Evolutionary conservation across 805 yeast genomes (phyloP), one percentile per base, ranked within the genome.

Genomic region (Teunomyces atbi): DNA sequence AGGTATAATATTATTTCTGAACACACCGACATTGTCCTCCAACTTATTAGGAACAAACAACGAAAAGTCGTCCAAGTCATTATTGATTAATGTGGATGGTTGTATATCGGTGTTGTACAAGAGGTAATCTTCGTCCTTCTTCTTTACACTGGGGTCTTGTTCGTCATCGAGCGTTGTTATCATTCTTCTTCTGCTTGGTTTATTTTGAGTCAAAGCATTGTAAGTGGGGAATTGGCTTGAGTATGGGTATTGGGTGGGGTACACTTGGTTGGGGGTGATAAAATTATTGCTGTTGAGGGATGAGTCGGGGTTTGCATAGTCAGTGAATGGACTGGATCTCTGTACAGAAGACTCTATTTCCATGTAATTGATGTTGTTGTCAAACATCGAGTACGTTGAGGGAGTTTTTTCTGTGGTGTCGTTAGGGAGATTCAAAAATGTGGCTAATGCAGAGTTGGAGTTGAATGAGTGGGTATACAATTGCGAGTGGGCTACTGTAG

Each of bases 101-200:
- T 68, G 70, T 21, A 70, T 65, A 54, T 71, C 68, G 7, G 77
- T 67, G 52, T 71, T 69, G 58, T 60, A 69, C 53, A 70, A 62
- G 45, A 62, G 61, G 50, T 58, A 65, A 45, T 69, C 73, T 21
- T 69, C 73, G 36, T 67, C 70, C 45, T 65, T 62, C 42, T 51
- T 52, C 46, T 53, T 49, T 26, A 42, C 44, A n/a, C 37, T 19
- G 15, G 46, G 42, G 20, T 57, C 54, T 11, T 41, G 27, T 18
- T 41, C 44, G 4, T 64, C 62, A 16, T 58, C 66, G 16, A 69
- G 51, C 2, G 73, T 64, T 29, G 70, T 69, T 32, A 69, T 63
- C 34, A 65, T 55, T 47, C 70, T 60, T 40, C 68, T 61, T 47
- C 71, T 55, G 40, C 32, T 42, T 8, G 53, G 53, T 20, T 38